Evolutionary conservation across 257 asterid genomes (phyloP).

Genomic region (Nicotiana paniculata): DNA sequence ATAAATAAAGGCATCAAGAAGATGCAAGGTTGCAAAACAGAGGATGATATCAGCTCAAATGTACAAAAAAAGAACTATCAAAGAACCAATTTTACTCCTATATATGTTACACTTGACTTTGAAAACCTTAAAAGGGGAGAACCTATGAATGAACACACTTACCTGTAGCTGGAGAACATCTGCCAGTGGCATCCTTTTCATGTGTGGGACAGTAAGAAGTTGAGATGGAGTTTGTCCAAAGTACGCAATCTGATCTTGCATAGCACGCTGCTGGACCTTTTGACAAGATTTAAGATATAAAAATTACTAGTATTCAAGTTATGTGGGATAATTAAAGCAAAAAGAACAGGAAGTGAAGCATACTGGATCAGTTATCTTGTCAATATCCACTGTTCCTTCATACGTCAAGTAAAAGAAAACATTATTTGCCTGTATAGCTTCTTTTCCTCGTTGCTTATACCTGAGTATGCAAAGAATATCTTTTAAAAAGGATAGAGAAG

Average conservation of each 20-base stretch:
- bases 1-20: too few relatives aligned
- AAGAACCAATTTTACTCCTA: neutral
- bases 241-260: conserved; percentile 98
- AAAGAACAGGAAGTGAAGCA: conserved; percentile 30
- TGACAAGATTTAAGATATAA: conserved; percentile 15
- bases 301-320: neutral
- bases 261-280: conserved; percentile 87
- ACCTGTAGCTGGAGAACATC: conserved; percentile 99
- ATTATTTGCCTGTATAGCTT: conserved; percentile 86
- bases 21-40: too few relatives aligned
- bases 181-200: conserved; percentile 70
- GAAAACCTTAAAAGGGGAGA: neutral
- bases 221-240: conserved; percentile 99
- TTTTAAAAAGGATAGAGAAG: neutral
- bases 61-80: too few relatives aligned
- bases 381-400: conserved; percentile 96
- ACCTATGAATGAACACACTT: neutral
- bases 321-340: conserved; percentile 11
- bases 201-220: conserved; percentile 83
- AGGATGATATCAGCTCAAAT: too few relatives aligned
- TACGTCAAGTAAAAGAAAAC: conserved; percentile 94
- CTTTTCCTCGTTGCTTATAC: conserved; percentile 98
- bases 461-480: conserved; percentile 36
- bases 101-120: neutral
- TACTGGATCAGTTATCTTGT: conserved; percentile 88